Evolutionary conservation across 2,329 filamentous ascomycete species (phyloP), one percentile per base, ranked within the genome.

Genomic region (Colletotrichum tofieldiae): DNA sequence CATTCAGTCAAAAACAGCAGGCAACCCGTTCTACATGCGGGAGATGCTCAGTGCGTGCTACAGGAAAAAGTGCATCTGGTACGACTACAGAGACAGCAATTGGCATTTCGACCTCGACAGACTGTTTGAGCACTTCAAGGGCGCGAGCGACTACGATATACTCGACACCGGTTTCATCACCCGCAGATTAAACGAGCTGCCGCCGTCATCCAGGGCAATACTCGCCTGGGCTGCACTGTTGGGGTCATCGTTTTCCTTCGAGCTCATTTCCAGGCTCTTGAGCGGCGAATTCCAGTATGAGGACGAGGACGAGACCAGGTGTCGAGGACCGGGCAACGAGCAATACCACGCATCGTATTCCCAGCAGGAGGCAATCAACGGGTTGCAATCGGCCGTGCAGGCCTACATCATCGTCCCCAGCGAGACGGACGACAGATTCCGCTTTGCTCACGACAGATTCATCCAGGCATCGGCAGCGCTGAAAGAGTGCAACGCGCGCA

Each of bases 1-100:
- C 12, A 91, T 98, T 7, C 93, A 97, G 79, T 95, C 96, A 77
- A 97, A 96, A 83, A 96, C 94, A 11, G 90, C 90, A 35, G 95
- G 95, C 1, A 98, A 97, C 73, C 93, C 95, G 0, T 98, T 98
- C 78, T 97, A 96, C 78, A 93, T 98, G 80, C 89, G 94, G 67
- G 94, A 98, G 82, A 97, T 98, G 89, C 88, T 98, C 5, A 94
- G 94, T 78, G 92, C 93, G 3, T 97, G 94, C 79, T 92, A 97
- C 80, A 91, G 94, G 51, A 96, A 94, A 78, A 92, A 92, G 75
- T 97, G 94, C 80, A 93, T 98, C 61, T 97, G 92, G 89, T 98
- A 97, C 81, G 94, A 95, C 73, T 98, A 96, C 87, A 91, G 91
- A 76, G 90, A 93, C 75, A 93, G 91, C 58, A 88, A 89, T 56